These are phyloP conservation scores for Cairneyella variabilis DNA, from an alignment of 495 filamentous ascomycete genomes.

Conservation along the genomic window DNA sequence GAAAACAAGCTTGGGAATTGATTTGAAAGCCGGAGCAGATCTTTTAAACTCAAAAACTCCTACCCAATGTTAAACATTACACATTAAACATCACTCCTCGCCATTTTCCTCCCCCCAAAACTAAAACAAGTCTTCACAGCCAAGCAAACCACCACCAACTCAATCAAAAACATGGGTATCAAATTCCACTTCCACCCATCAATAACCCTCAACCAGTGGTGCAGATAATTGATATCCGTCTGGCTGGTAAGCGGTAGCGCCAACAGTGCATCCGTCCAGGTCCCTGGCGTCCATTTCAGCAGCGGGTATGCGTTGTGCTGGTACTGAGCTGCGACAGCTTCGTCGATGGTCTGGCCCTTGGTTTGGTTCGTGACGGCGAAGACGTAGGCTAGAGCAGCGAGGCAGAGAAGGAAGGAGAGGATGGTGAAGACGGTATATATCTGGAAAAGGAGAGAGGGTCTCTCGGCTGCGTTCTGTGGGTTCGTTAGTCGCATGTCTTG, in stretches of 20 bases:
- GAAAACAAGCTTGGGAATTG: too few species aligned
- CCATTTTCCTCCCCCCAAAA: too few species aligned
- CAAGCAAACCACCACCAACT: conserved; percentile 29
- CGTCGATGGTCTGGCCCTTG: conserved; percentile 38
- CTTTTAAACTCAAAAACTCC: too few species aligned
- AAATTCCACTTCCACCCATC: conserved; percentile 52
- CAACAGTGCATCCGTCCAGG: conserved; percentile 49
- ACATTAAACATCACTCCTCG: too few species aligned
- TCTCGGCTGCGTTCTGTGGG: neutral
- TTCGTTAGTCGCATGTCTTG: neutral
- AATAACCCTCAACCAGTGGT: conserved; percentile 39
- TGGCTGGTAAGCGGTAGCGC: conserved; percentile 36
- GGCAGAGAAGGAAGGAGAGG: conserved; percentile 42
- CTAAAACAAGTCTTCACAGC: conserved; percentile 3
- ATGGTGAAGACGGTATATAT: conserved; percentile 37
- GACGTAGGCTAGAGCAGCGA: conserved; percentile 40
- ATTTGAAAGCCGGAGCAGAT: too few species aligned
- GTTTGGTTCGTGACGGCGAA: conserved; percentile 41
- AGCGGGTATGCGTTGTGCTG: conserved; percentile 39
- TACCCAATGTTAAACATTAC: too few species aligned
- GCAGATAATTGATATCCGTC: conserved; percentile 33
- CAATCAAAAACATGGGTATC: conserved; percentile 45
- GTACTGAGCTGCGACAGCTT: conserved; percentile 28
- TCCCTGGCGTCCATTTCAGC: conserved; percentile 50
- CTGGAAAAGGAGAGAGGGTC: conserved; percentile 30